Conservation (phyloP, 2,329 filamentous ascomycete genomes). For the Neonectria neomacrospora region DNA sequence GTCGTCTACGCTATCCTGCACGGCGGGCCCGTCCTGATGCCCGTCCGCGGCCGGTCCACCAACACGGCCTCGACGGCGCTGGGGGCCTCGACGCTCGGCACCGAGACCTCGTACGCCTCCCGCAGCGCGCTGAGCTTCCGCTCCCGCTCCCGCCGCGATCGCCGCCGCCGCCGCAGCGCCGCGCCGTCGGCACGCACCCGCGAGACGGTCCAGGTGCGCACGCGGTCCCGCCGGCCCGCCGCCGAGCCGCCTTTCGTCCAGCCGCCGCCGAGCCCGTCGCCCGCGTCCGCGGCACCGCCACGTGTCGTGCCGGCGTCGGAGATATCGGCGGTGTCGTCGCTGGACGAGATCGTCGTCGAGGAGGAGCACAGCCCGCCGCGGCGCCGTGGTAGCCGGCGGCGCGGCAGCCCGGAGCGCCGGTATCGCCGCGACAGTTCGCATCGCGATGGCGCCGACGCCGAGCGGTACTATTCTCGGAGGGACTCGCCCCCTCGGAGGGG, state of each 20-base stretch:
- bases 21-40: conserved; percentile 51
- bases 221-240: conserved; percentile 27
- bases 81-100: conserved; percentile 29
- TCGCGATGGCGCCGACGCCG: conserved; percentile 28
- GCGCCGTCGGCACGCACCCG: conserved; percentile 32
- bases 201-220: conserved; percentile 46
- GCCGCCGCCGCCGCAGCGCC: conserved; percentile 29
- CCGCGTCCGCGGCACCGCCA: conserved; percentile 42
- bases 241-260: conserved; percentile 44
- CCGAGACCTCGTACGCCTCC: conserved; percentile 31
- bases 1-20: conserved; percentile 62
- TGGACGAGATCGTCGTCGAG: conserved; percentile 54
- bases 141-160: conserved; percentile 30
- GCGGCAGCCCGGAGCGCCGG: conserved; percentile 32
- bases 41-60: conserved; percentile 24
- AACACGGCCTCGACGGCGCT: conserved; percentile 19
- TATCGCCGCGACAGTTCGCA: conserved; percentile 41
- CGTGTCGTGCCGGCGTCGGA: conserved; percentile 42
- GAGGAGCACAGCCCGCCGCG: conserved; percentile 48
- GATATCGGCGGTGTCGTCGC: conserved; percentile 45
- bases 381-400: conserved; percentile 33
- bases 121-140: conserved; percentile 34
- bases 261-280: conserved; percentile 38
- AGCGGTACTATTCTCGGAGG: conserved; percentile 36
- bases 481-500: conserved; percentile 38